phyloP scores from a whole-genome alignment of 495 filamentous ascomycete species.

The Neurospora tetrasperma region DNA sequence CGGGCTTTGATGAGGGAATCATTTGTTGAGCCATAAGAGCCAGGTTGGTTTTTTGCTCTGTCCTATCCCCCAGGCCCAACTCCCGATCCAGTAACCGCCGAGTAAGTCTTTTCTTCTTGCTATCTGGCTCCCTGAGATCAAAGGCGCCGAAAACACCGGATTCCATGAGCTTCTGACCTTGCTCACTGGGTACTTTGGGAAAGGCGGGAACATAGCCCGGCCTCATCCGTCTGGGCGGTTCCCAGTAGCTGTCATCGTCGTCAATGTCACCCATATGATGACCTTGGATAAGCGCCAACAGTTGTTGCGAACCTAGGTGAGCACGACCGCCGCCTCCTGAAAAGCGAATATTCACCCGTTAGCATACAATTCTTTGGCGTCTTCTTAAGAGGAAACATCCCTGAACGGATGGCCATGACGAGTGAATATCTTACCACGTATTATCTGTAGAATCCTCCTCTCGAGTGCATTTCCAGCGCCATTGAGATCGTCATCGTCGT shows the following conservation, averaged over 20 bases:
- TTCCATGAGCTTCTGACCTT: conserved; percentile 66
- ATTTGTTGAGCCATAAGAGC: conserved; percentile 51
- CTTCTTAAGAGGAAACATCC: conserved; percentile 20
- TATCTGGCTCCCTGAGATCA: conserved; percentile 38
- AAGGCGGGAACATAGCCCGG: conserved; percentile 38
- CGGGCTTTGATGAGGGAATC: conserved; percentile 64
- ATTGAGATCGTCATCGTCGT: conserved; percentile 1
- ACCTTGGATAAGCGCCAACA: not conserved
- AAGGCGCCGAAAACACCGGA: conserved; percentile 66
- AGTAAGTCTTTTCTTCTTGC: conserved; percentile 52
- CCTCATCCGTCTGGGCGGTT: conserved; percentile 13
- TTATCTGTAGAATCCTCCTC: conserved; percentile 22
- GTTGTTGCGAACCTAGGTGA: not conserved
- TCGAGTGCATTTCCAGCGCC: conserved; percentile 10
- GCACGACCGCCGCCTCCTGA: conserved; percentile 8
- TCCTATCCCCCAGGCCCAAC: conserved; percentile 49
- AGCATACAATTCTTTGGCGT: conserved; percentile 4
- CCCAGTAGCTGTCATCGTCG: conserved; percentile 24
- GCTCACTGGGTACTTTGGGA: conserved; percentile 68
- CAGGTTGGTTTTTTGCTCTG: conserved; percentile 44
- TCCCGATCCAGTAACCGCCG: conserved; percentile 68
- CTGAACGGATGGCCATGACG: not conserved
- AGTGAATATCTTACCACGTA: conserved; percentile 10
- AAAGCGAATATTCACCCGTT: conserved; percentile 10
- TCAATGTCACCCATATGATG: conserved; percentile 7